Evolutionary conservation across 176 grass and related monocot species (phyloP), one percentile per base, ranked within the genome.

Genomic region (Echinochloa phyllopogon): DNA sequence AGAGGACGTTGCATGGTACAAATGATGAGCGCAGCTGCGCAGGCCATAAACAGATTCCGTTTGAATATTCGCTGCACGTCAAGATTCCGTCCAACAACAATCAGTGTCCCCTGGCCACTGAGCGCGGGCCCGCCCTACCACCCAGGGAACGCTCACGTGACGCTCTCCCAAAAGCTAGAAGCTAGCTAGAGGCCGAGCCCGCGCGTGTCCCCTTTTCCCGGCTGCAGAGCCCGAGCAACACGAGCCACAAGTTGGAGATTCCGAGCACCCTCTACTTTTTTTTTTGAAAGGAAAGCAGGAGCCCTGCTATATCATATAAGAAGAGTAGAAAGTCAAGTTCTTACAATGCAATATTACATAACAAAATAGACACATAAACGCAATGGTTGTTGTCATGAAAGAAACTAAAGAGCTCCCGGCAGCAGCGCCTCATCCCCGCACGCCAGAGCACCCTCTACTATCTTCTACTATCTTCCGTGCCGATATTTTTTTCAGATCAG

Each of bases 241-340:
- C 21, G 77, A 85, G 57, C 88, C 83, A 89, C 88, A 71, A 53
- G 78, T 58, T 42, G 20, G 49, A 69, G 79, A 81, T 56, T 56
- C 63, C 44, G 20, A 63, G 81, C 63, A 55, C 25, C n/a, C n/a
- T n/a, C n/a, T n/a, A n/a, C n/a, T n/a, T n/a, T n/a, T n/a, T n/a
- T n/a, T n/a, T n/a, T n/a, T n/a, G n/a, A n/a, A n/a, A n/a, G n/a
- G n/a, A n/a, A n/a, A n/a, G n/a, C n/a, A n/a, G n/a, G n/a, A n/a
- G n/a, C n/a, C n/a, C n/a, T n/a, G n/a, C n/a, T n/a, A n/a, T n/a
- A n/a, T n/a, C n/a, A n/a, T n/a, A n/a, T n/a, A n/a, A n/a, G n/a
- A n/a, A n/a, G n/a, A n/a, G n/a, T n/a, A n/a, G n/a, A n/a, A n/a
- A n/a, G n/a, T n/a, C n/a, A n/a, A n/a, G n/a, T n/a, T n/a, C n/a